Conservation (phyloP, 371 early-diverging fungal species). For the Amoeboaphelidium occidentale region DNA sequence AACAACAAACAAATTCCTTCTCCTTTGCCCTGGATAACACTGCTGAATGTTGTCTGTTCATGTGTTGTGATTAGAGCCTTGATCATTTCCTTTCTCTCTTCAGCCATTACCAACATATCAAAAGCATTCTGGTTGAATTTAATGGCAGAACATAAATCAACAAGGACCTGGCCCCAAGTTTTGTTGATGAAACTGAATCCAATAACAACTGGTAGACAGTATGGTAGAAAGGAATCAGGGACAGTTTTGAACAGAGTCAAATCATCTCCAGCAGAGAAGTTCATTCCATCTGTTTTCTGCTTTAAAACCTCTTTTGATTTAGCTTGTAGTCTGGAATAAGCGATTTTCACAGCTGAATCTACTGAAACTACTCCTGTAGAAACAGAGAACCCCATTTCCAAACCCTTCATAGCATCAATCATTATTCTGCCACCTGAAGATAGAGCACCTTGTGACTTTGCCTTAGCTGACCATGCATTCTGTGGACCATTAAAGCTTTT, state of each 20-base stretch:
- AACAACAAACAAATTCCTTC: slow-evolving; percentile 25
- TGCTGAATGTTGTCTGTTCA: slow-evolving; percentile 8
- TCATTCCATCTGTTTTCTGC: neutral
- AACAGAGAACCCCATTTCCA: neutral
- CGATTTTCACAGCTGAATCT: neutral
- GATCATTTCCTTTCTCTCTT: slow-evolving; percentile 17
- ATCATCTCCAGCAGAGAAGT: neutral
- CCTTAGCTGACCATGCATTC: neutral
- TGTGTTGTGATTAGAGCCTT: slow-evolving; percentile 18
- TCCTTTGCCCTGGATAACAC: slow-evolving; percentile 20
- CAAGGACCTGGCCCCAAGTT: slow-evolving; percentile 25
- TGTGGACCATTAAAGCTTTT: neutral
- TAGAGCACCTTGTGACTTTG: neutral
- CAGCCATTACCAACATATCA: slow-evolving; percentile 19
- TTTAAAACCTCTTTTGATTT: neutral
- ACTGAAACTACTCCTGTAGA: neutral
- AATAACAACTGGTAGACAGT: slow-evolving; percentile 19
- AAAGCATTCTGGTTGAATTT: slow-evolving; percentile 21
- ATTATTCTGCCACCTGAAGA: neutral
- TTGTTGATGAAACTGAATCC: slow-evolving; percentile 24
- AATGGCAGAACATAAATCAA: slow-evolving; percentile 11
- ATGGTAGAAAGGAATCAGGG: slow-evolving; percentile 7
- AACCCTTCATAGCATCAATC: neutral
- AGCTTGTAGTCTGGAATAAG: neutral
- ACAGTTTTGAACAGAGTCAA: neutral